Base-by-base conservation (phyloP, 192 early-diverging fungal species). In the Coemansia sp. region DNA sequence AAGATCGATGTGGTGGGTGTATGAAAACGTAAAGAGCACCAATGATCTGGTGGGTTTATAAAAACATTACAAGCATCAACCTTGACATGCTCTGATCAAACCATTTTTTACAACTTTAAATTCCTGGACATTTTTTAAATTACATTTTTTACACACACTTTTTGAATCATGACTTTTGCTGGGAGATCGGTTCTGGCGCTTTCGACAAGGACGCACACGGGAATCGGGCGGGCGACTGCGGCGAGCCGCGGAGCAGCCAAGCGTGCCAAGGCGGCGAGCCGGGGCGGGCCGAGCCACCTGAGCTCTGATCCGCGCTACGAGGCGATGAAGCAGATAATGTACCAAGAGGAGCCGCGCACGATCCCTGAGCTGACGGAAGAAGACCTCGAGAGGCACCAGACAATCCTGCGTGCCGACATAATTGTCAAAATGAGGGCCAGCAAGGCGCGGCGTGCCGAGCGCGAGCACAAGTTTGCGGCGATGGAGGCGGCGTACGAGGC, bases 381-480 rank as follows among this genome's bases (percentile, higher is more conserved):
- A 52, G 86, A 86, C 25, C 43, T 84, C 15, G 76, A 82, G 37
- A 71, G 82, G 37, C 87, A 91, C 39, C 80, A 85, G 69, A 86
- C 85, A 1, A 91, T 91, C 41, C 82, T 87, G 71, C 78, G 87
- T 45, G 87, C 89, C 25, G 84, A 82, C 73, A 86, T 87, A 55
- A 66, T 86, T 12, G 72, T 80, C 39, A 71, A 78, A 37, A 80
- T 73, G 61, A 71, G 81, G 33, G 67, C 80, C 40, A 76, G 83
- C 53, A 65, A 72, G 8, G 51, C 64, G 34, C 73, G 80, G 41
- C 53, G 84, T 8, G 68, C 57, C 4, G 74, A 74, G 30, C 57
- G 82, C n/a, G 64, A 73, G 44, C 55, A 43, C 37, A 87, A 87
- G 69, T 91, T 86, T 57, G 70, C 73, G 27, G 77, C 78, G 19